Evolutionary conservation across 495 filamentous ascomycete genomes (phyloP), one percentile per base, ranked within the genome.

Genomic region (Aspergillus ellipticus): DNA sequence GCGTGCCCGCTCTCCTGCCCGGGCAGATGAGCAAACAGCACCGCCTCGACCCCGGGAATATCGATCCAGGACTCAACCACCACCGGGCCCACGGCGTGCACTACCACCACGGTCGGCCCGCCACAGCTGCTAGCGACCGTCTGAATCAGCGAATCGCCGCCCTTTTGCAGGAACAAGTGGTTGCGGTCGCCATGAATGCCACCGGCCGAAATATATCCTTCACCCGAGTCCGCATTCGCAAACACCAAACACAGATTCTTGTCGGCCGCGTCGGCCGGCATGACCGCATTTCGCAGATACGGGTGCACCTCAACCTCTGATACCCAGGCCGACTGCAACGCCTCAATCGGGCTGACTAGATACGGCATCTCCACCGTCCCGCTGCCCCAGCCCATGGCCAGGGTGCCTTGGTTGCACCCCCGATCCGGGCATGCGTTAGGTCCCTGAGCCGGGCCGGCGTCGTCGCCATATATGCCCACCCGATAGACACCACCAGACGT

Each of bases 51-150:
- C 39, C 81, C 82, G 3, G 89, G 86, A 0, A 87, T 68, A 47
- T 96, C 84, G 58, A 94, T 86, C 89, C 90, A 98, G 21, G 81
- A 72, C 59, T 97, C 94, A 55, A 97, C 65, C 10, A 92, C 70
- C 5, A 96, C 89, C 0, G 94, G 91, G 0, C 94, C 94, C 20
- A 97, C 89, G 2, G 94, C 79, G 67, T 98, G 94, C n/a, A 97
- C 75, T 20, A 97, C 81, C 1, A 97, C 90, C 13, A 97, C 76
- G 9, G 89, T 89, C 37, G 80, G 79, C 16, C 88, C 86, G 24
- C 85, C 84, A 62, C 94, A 98, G 42, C 79, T 75, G 9, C 76
- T 66, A 0, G 90, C 88, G 2, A 96, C 90, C 7, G 80, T 67
- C 22, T 84, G 66, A 39, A 97, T 81, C 8, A 97, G 77, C 6